Percentiles rank a stretch among this genome's conserved stretches.
Evolutionary conservation across 345 rosid genomes (phyloP).

Genomic region (rapeseed (Brassica napus)): DNA sequence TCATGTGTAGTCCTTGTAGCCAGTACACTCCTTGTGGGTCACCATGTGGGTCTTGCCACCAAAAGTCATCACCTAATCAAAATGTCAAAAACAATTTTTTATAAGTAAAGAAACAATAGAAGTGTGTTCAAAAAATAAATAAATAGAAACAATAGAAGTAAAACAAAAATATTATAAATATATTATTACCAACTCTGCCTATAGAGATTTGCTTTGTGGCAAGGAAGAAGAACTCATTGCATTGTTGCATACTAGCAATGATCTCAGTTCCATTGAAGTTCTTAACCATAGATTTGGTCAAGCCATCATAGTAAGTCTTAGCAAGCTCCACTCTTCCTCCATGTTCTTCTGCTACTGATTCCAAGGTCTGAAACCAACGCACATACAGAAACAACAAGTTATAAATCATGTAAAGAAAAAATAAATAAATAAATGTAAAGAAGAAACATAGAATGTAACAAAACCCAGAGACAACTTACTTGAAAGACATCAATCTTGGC

Average conservation of each 20-base stretch:
- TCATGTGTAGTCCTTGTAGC: slow-evolving; percentile 90
- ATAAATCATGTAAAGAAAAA: background rate
- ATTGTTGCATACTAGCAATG: slow-evolving; percentile 87
- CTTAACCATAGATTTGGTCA: slow-evolving; percentile 61
- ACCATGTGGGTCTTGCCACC: slow-evolving; percentile 91
- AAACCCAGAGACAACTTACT: slow-evolving; percentile 43
- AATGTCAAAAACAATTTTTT: background rate
- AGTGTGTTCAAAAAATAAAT: background rate
- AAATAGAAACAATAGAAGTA: background rate
- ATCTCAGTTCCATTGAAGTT: slow-evolving; percentile 79
- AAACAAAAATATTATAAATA: background rate
- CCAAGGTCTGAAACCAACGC: slow-evolving; percentile 53
- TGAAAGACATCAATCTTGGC: slow-evolving; percentile 85
- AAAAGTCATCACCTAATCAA: slow-evolving; percentile 80
- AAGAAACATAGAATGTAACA: background rate
- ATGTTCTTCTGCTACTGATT: slow-evolving; percentile 66
- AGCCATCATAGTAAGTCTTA: slow-evolving; percentile 65
- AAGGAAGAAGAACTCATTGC: slow-evolving; percentile 88
- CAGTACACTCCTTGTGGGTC: slow-evolving; percentile 89
- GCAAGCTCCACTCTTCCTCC: slow-evolving; percentile 87
- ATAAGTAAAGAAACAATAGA: background rate
- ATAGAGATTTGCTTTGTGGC: slow-evolving; percentile 79
- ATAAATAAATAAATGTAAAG: background rate
- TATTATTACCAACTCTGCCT: slow-evolving; percentile 79
- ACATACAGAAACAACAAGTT: background rate